Conservation (phyloP, 2,329 filamentous ascomycete genomes). For the Cladosporium sp. region DNA sequence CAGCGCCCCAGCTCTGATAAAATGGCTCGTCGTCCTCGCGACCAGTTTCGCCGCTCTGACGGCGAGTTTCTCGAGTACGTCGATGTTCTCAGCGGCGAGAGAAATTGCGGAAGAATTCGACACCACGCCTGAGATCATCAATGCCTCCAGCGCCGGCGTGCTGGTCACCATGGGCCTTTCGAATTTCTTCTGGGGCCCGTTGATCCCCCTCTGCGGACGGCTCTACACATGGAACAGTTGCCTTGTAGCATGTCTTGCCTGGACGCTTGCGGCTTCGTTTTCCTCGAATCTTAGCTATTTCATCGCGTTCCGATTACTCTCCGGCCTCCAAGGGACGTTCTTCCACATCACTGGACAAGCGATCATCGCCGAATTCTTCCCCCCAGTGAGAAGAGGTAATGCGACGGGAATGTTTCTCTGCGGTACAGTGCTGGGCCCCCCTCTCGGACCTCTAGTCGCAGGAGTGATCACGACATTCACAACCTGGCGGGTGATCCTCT, state of each 20-base stretch:
- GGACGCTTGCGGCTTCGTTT: constrained; percentile 68
- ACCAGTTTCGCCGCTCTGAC: constrained; percentile 72
- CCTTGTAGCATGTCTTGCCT: constrained; percentile 61
- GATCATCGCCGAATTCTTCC: constrained; percentile 58
- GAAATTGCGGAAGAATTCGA: constrained; percentile 66
- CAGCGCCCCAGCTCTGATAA: constrained; percentile 37
- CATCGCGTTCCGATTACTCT: constrained; percentile 69
- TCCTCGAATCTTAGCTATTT: constrained; percentile 68
- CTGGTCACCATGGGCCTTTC: constrained; percentile 69
- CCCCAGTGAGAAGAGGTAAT: constrained; percentile 63
- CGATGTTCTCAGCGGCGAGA: constrained; percentile 68
- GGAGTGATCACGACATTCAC: constrained; percentile 72
- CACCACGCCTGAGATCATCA: constrained; percentile 67
- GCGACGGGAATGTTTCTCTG: constrained; percentile 71
- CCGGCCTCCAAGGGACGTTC: constrained; percentile 71
- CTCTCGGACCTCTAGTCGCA: constrained; percentile 66
- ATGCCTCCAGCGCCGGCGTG: constrained; percentile 70
- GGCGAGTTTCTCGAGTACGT: constrained; percentile 70
- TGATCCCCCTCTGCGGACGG: constrained; percentile 50
- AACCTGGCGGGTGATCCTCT: constrained; percentile 74
- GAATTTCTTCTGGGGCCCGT: constrained; percentile 68
- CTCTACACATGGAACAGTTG: constrained; percentile 55
- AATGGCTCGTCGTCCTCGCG: constrained; percentile 64
- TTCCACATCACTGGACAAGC: constrained; percentile 70
- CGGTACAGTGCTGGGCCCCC: constrained; percentile 65